Conservation (phyloP, 2,329 filamentous ascomycete genomes). For the Sporothrix euskadiensis region DNA sequence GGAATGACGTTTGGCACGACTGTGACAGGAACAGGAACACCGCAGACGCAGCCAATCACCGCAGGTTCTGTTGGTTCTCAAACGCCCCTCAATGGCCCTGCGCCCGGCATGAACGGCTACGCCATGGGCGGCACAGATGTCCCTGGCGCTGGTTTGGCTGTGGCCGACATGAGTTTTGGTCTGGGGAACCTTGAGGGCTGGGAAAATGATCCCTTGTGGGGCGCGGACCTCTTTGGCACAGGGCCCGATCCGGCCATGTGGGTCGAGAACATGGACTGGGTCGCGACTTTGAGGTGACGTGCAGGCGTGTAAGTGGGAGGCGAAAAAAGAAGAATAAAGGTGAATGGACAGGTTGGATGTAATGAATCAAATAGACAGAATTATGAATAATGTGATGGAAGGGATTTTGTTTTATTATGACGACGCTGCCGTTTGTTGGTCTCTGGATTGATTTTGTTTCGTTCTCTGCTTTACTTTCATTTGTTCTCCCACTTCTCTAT, state of each 20-base stretch:
- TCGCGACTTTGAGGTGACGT: constrained; percentile 7
- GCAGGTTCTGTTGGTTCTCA: neutral
- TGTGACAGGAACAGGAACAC: neutral
- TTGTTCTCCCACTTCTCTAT: neutral
- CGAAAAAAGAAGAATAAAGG: too few relatives aligned
- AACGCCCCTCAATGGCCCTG: constrained; percentile 1
- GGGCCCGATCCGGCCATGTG: constrained; percentile 33
- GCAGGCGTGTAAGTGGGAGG: neutral
- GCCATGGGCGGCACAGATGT: neutral
- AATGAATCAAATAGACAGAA: neutral
- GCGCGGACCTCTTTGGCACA: constrained; percentile 32
- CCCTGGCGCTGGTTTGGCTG: neutral
- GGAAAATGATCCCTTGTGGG: constrained; percentile 32
- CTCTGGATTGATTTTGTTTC: neutral
- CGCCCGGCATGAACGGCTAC: constrained; percentile 20
- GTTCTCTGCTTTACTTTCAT: neutral
- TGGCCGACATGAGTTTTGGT: constrained; percentile 19
- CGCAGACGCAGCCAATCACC: neutral
- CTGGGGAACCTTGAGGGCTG: constrained; percentile 24
- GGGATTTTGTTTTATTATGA: neutral
- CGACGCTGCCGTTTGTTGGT: neutral
- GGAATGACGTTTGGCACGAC: neutral
- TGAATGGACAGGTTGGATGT: neutral
- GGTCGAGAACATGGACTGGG: constrained; percentile 31
- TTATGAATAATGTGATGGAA: neutral